Evolutionary conservation across 2,329 filamentous ascomycete species (phyloP), one percentile per base, ranked within the genome.

Genomic region (Fusarium robinianum): DNA sequence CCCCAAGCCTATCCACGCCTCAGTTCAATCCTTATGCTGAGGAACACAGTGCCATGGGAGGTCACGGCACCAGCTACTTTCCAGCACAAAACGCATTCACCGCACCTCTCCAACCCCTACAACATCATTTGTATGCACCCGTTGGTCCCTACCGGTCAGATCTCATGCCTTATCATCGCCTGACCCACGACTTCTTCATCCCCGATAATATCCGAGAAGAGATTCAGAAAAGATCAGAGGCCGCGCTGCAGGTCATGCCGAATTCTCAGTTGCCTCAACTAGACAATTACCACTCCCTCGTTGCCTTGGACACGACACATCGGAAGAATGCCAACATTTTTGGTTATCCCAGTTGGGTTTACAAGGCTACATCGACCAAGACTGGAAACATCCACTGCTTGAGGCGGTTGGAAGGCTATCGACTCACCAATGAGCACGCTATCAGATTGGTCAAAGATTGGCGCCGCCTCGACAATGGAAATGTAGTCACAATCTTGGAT

Each of bases 111-210:
- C 84, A 87, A 54, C 87, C 87, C 15, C 79, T 90, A 5, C 88
- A 92, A 73, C 95, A 96, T 66, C 94, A 99, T 67, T 78, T 96
- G 9, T 99, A 99, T 67, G 88, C 90, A 21, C 90, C 91, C 1
- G 80, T 91, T 43, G 90, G 89, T 5, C 84, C 88, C n/a, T 81
- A 90, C 64, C 81, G 84, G 48, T 87, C 92, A 51, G 90, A 90
- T 52, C 76, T 96, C 19, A 76, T 88, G 55, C 83, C 87, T 3
- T 96, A 95, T 63, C 92, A 99, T 65, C 83, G 89, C 46, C 85
- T 86, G 44, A 84, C 88, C 2, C 89, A 95, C 63, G 91, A 97
- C 63, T 88, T 97, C 55, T 99, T 99, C 67, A 80, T 97, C 27
- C 83, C 90, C 1, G 91, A 96, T 61, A 84, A 89, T 46, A 70